Conservation (phyloP, 257 asterid genomes). For the Ajuga chamaepitys region DNA sequence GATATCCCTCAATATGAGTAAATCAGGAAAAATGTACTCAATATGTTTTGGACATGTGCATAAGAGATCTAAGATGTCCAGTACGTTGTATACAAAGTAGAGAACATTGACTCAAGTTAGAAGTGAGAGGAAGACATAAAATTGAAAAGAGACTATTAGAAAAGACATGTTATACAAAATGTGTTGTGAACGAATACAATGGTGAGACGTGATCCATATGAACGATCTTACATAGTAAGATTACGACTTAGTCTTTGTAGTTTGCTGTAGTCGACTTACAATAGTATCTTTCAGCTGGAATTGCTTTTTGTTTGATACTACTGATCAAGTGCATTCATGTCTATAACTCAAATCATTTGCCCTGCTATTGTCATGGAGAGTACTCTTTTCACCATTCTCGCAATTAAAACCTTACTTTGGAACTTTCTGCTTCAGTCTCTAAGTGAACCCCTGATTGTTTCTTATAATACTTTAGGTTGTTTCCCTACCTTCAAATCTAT, state of each 20-base stretch:
- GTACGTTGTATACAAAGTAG: no score
- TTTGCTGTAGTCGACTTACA: background rate
- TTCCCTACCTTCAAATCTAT: conserved; percentile 3
- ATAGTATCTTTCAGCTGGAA: background rate
- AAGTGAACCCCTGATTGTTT: background rate
- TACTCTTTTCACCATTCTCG: background rate
- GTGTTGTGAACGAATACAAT: no score
- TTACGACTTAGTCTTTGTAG: background rate
- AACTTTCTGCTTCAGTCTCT: background rate
- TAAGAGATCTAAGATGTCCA: no score
- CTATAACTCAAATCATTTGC: background rate
- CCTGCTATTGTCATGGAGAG: background rate
- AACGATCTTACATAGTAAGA: no score
- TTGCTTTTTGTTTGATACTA: background rate
- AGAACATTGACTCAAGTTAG: no score
- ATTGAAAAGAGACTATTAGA: no score
- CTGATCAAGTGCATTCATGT: background rate
- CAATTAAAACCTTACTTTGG: background rate
- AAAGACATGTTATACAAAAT: no score
- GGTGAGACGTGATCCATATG: no score
- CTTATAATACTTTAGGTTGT: background rate
- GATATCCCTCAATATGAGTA: no score
- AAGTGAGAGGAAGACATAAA: no score
- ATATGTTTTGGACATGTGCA: no score
- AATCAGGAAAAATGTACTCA: no score